phyloP scores from a whole-genome alignment of 2,329 filamentous ascomycete genomes.

The Aureobasidium subglaciale region DNA sequence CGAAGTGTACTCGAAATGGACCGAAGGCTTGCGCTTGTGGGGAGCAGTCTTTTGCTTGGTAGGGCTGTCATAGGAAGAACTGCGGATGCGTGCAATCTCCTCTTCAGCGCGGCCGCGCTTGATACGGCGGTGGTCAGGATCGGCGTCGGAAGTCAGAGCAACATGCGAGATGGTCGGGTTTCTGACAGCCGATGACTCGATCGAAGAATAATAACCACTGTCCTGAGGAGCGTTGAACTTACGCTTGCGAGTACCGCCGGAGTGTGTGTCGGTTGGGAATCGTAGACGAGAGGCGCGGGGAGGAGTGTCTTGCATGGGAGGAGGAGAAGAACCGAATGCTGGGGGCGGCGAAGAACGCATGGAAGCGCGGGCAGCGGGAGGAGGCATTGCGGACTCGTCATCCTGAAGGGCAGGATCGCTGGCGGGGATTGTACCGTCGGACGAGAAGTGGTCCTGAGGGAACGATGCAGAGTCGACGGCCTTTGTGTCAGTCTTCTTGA shows the following conservation, averaged over 20 bases:
- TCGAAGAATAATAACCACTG: constrained; percentile 93
- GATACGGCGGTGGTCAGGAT: constrained; percentile 50
- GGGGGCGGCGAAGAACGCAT: constrained; percentile 63
- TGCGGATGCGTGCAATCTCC: constrained; percentile 86
- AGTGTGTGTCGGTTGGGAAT: constrained; percentile 56
- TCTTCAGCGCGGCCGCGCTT: constrained; percentile 90
- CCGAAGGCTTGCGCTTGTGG: constrained; percentile 22
- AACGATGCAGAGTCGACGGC: constrained; percentile 45
- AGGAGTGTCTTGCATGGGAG: constrained; percentile 76
- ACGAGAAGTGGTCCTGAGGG: constrained; percentile 44
- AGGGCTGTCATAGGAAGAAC: constrained; percentile 89
- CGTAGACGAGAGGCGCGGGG: constrained; percentile 54
- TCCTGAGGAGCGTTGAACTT: constrained; percentile 79
- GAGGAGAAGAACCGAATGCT: constrained; percentile 85
- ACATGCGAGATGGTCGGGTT: constrained; percentile 48
- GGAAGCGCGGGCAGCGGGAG: constrained; percentile 33
- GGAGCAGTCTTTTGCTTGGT: constrained; percentile 46
- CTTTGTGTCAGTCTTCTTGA: constrained; percentile 32
- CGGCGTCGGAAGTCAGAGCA: constrained; percentile 66
- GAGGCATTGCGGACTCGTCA: constrained; percentile 36
- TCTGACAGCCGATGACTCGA: constrained; percentile 82
- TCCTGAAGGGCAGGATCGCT: constrained; percentile 45
- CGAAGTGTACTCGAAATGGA: constrained; percentile 52
- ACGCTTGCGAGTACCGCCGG: constrained; percentile 59
- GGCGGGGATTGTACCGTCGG: constrained; percentile 45